Evolutionary conservation across 2,329 filamentous ascomycete species (phyloP), one percentile per base, ranked within the genome.

Genomic region (Aspergillus terreus): DNA sequence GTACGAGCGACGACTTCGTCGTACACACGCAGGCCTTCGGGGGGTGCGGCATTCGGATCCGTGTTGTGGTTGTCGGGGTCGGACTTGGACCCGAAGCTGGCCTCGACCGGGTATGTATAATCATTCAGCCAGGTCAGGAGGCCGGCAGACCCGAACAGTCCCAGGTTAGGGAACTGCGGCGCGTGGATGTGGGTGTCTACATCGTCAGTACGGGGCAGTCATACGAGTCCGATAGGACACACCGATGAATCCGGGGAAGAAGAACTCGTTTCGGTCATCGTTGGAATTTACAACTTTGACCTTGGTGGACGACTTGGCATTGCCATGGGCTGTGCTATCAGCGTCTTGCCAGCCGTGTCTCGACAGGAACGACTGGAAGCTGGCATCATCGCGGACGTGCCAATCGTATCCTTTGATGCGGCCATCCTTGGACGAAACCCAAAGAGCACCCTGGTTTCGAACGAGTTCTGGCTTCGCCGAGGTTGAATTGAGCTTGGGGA

Each of bases 101-200:
- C 78, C 72, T 99, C 94, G 56, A 96, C 82, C 0, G 94, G 94
- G 66, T 96, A 99, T 0, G 94, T 99, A 75, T 99, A 97, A 12
- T 80, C 94, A 62, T 92, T 82, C 4, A 99, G 79, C 94, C 94
- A 99, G 72, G 94, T 87, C 11, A 99, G 82, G 27, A 99, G 84
- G 0, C 92, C 96, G 0, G 89, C 87, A 58, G 92, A 94, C 63
- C 94, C 94, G 67, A 97, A 97, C 57, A 99, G 86, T 53, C 94
- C 94, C 1, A 84, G 83, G 66, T 99, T 99, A 51, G 92, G 91
- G 64, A 96, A 96, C 74, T 99, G 94, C 0, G 92, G 83, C 6
- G 94, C 94, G 69, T 99, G 94, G 52, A 96, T 88, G 69, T 99
- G 94, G 1, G 94, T 95, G 71, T 99, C 92, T 92, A 55, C 6